Percentiles rank a stretch among this genome's conserved stretches.
These are phyloP conservation scores for Aspergillus haitiensis DNA, from an alignment of 495 filamentous ascomycete species.

Conservation along the genomic window DNA sequence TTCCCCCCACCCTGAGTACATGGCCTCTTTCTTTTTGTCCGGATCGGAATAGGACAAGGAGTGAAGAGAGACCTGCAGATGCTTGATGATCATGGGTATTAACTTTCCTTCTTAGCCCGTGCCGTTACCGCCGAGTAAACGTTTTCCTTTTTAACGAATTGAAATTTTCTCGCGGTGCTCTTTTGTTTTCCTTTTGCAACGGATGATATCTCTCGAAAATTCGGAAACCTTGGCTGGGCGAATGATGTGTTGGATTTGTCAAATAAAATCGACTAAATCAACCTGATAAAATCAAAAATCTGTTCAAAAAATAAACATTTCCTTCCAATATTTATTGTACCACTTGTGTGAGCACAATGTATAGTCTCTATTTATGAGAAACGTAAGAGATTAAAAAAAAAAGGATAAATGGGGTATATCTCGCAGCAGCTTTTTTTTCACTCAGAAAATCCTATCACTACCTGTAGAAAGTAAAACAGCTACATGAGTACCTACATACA, in stretches of 20 bases:
- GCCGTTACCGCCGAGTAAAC: slow-evolving; percentile 54
- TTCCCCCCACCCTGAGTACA: background rate
- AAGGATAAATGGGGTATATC: background rate
- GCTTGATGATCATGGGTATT: background rate
- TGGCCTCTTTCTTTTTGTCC: background rate
- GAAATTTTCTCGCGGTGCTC: slow-evolving; percentile 43
- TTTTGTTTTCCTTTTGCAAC: slow-evolving; percentile 39
- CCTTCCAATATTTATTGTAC: background rate
- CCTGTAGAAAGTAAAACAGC: no score
- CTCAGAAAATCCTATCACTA: no score
- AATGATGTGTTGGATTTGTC: slow-evolving; percentile 38
- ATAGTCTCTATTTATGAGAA: background rate
- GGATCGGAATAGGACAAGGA: no score
- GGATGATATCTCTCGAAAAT: slow-evolving; percentile 48
- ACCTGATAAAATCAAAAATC: background rate
- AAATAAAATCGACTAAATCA: no score
- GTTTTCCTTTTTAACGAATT: slow-evolving; percentile 30
- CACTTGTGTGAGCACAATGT: background rate
- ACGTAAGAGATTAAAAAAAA: background rate
- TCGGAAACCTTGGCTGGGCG: slow-evolving; percentile 45
- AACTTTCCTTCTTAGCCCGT: slow-evolving; percentile 36
- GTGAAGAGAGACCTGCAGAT: no score
- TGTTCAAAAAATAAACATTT: background rate
- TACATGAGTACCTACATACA: background rate
- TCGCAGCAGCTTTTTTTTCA: no score